Evolutionary conservation across 2,329 filamentous ascomycete genomes (phyloP), one percentile per base, ranked within the genome.

Genomic region (Colletotrichum lindemuthianum): DNA sequence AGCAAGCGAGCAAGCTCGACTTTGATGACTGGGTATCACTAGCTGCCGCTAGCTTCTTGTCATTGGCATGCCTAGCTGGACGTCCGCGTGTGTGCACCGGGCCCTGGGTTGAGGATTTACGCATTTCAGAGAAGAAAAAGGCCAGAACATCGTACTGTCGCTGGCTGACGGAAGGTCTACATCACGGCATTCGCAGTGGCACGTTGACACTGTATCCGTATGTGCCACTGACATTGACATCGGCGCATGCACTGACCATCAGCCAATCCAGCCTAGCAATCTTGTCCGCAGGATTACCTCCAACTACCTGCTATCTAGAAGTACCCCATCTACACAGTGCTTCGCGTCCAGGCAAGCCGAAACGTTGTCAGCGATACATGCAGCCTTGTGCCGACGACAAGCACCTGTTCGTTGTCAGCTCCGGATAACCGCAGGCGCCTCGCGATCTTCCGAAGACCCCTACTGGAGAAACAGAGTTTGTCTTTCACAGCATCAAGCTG

Each of bases 381-480:
- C 58, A 65, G 58, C 61, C 61, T 56, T 61, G 58, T 48, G 47
- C 41, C 41, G 58, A 34, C 39, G 41, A 43, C 39, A 60, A 60
- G 56, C 57, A 60, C 32, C 49, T 60, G 39, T 51, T 49, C 60
- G 57, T 50, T 39, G 56, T 64, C 60, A 55, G 45, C 37, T 32
- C 44, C 60, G 60, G 60, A 50, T 60, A 64, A 51, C 39, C 11
- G 50, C 60, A 60, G 60, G 12, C 13, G 13, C 33, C 45, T 65
- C 45, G 61, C 51, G 43, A 43, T 61, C 51, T 56, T 52, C 51
- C 45, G 45, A 65, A 51, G 40, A 61, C 60, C 60, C 60, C 56
- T 64, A 55, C 43, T 44, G 49, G 50, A 60, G 44, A 49, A 64
- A 51, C 60, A 55, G 39, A 39, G n/a, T 36, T 48, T 33, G 55